These are phyloP conservation scores for Alternaria brassicicola DNA, from an alignment of 2,329 filamentous ascomycete genomes.

Conservation along the genomic window DNA sequence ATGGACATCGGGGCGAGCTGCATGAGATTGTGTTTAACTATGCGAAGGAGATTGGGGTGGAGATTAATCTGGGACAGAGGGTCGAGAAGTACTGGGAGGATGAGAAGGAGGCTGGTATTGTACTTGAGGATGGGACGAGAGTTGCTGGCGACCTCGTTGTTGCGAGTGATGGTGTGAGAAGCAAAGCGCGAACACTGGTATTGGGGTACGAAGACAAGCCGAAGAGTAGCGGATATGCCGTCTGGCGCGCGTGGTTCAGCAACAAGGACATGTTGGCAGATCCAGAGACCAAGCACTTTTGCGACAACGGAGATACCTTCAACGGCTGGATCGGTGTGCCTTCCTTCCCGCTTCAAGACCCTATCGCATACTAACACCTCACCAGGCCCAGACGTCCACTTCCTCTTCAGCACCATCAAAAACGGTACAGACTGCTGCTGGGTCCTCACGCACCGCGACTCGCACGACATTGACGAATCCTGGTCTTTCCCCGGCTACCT, in stretches of 20 bases:
- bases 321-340: slow-evolving; percentile 46
- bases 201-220: slow-evolving; percentile 60
- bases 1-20: slow-evolving; percentile 66
- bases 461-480: slow-evolving; percentile 45
- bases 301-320: slow-evolving; percentile 47
- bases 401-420: slow-evolving; percentile 48
- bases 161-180: slow-evolving; percentile 61
- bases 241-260: slow-evolving; percentile 57
- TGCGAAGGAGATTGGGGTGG: slow-evolving; percentile 60
- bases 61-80: slow-evolving; percentile 60
- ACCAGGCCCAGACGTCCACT: slow-evolving; percentile 47
- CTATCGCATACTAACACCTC: neutral
- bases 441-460: slow-evolving; percentile 46
- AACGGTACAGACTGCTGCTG: slow-evolving; percentile 47
- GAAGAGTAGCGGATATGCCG: slow-evolving; percentile 61
- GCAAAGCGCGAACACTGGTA: slow-evolving; percentile 58
- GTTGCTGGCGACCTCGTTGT: slow-evolving; percentile 58
- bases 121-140: slow-evolving; percentile 57
- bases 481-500: slow-evolving; percentile 46
- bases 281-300: slow-evolving; percentile 46
- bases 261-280: slow-evolving; percentile 49
- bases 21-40: slow-evolving; percentile 66
- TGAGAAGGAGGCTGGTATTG: slow-evolving; percentile 57
- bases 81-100: slow-evolving; percentile 64
- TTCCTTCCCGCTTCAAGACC: neutral